Conservation (phyloP, 2,329 filamentous ascomycete species). For the Penicillium occitanis region DNA sequence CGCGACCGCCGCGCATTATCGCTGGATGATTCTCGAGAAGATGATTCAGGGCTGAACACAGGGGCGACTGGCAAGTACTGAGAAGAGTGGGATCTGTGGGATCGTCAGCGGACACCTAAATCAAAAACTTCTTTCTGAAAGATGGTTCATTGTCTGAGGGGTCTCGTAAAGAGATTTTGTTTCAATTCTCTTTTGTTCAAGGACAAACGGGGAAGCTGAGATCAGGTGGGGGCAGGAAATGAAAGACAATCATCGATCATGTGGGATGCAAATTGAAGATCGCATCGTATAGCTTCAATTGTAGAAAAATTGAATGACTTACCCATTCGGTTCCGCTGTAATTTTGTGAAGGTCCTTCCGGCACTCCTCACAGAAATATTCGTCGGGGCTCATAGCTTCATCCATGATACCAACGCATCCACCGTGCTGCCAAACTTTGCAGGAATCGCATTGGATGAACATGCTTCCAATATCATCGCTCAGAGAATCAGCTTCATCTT, state of each 20-base stretch:
- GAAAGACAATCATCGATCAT: constrained; percentile 2
- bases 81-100: constrained; percentile 59
- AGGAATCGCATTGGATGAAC: constrained; percentile 96
- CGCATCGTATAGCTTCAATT: background rate
- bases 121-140: background rate
- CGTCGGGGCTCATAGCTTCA: constrained; percentile 86
- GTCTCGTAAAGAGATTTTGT: background rate
- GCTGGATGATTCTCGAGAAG: constrained; percentile 46
- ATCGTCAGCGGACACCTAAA: constrained; percentile 30
- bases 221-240: constrained; percentile 7
- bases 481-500: constrained; percentile 59
- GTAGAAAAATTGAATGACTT: constrained; percentile 43
- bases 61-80: constrained; percentile 61
- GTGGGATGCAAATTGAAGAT: background rate
- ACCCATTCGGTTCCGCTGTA: constrained; percentile 80
- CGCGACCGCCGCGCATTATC: constrained; percentile 40
- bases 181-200: background rate
- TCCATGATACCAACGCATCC: constrained; percentile 97
- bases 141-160: background rate
- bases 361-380: constrained; percentile 97
- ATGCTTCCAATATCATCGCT: constrained; percentile 88
- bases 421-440: constrained; percentile 98
- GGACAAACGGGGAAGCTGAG: background rate
- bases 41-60: constrained; percentile 47
- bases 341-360: constrained; percentile 88